A percentile compares a stretch with the other conserved stretches of the same genome.
phyloP scores from a whole-genome alignment of 129 eudicot species.

The Arctium lappa region DNA sequence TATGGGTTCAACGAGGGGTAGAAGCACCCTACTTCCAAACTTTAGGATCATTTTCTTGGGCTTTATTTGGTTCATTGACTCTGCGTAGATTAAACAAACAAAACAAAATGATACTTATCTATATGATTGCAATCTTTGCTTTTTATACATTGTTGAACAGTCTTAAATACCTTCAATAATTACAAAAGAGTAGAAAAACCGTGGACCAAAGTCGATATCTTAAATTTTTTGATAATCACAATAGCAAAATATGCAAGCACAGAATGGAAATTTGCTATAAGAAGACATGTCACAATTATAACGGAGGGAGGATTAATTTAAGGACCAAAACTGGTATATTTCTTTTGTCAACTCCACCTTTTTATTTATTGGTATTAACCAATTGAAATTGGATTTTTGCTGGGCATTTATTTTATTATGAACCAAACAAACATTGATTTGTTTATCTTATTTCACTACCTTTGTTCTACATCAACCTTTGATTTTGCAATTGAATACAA shows the following conservation, averaged over 20 bases:
- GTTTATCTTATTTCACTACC: neutral
- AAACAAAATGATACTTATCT: neutral
- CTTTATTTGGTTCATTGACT: neutral
- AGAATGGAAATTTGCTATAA: neutral
- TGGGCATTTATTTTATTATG: neutral
- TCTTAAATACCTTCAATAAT: neutral
- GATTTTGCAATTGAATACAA: neutral
- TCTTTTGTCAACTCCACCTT: neutral
- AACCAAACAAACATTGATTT: neutral
- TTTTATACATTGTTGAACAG: neutral
- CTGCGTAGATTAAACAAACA: neutral
- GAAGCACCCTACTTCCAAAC: neutral
- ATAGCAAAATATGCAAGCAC: neutral
- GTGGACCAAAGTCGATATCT: neutral
- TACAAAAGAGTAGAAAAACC: neutral
- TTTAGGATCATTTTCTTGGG: neutral
- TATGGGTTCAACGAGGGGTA: neutral
- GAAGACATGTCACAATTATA: neutral
- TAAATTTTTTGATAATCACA: neutral
- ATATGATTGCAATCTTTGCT: conserved; percentile 6
- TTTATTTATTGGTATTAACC: neutral
- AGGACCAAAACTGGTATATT: neutral
- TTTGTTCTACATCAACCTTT: neutral
- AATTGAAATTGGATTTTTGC: neutral
- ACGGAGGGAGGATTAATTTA: neutral